Evolutionary conservation across 2,329 filamentous ascomycete genomes (phyloP).

Genomic region (Aspergillus tamarii): DNA sequence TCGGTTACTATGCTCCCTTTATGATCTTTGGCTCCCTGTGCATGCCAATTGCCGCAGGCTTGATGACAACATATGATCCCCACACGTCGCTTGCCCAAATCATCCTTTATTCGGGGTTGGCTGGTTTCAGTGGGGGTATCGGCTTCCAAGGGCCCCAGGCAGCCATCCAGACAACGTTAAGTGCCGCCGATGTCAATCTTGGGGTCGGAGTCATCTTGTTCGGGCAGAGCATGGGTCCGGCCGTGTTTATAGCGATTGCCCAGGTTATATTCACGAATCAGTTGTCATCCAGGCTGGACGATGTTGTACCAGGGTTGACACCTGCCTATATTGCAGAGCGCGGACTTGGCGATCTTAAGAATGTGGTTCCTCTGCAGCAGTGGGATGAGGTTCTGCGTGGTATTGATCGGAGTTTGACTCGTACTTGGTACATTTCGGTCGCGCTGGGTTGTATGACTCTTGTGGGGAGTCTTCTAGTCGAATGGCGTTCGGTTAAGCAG

Average conservation of each 20-base stretch:
- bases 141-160: constrained; percentile 35
- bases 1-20: constrained; percentile 41
- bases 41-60: constrained; percentile 38
- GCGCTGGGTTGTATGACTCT: constrained; percentile 27
- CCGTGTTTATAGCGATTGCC: constrained; percentile 56
- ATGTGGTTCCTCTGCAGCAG: constrained; percentile 11
- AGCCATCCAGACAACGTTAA: constrained; percentile 34
- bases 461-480: constrained; percentile 26
- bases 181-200: constrained; percentile 29
- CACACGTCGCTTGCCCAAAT: constrained; percentile 27
- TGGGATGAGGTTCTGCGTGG: constrained; percentile 21
- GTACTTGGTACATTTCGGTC: constrained; percentile 28
- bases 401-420: constrained; percentile 25
- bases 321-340: constrained; percentile 19
- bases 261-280: constrained; percentile 57
- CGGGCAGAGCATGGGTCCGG: constrained; percentile 43
- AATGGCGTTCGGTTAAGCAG: constrained; percentile 33
- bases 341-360: constrained; percentile 25
- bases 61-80: constrained; percentile 35
- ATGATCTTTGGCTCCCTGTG: constrained; percentile 36
- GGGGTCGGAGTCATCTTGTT: constrained; percentile 39
- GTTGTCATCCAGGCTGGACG: constrained; percentile 35
- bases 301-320: constrained; percentile 18
- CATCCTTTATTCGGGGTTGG: constrained; percentile 32
- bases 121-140: constrained; percentile 35